phyloP scores from a whole-genome alignment of 345 rosid species.

The Syzygium grande region DNA sequence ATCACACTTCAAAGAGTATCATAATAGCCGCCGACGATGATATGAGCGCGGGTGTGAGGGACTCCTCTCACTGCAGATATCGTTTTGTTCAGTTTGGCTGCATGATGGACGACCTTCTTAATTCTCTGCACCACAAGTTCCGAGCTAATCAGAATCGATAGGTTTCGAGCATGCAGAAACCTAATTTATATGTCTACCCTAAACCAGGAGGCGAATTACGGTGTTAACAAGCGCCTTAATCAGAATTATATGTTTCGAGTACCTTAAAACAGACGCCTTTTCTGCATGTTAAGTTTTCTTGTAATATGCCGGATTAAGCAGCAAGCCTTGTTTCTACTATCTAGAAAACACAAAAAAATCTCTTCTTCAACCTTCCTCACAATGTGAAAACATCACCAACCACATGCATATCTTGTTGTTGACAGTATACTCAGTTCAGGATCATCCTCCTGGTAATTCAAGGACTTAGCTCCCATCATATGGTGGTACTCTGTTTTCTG shows the following conservation, averaged over 20 bases:
- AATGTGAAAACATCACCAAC: background rate
- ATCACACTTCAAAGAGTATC: constrained; percentile 28
- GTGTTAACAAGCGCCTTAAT: background rate
- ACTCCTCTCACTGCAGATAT: constrained; percentile 62
- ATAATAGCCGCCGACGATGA: constrained; percentile 68
- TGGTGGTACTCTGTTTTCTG: background rate
- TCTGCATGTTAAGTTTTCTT: background rate
- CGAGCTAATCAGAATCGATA: background rate
- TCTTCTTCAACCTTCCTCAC: background rate
- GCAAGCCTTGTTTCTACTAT: background rate
- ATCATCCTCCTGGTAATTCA: background rate
- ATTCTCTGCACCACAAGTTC: constrained; percentile 41
- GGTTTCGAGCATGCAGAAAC: background rate
- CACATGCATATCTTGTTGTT: background rate
- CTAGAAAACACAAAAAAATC: background rate
- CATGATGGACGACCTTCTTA: constrained; percentile 58
- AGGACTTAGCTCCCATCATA: background rate
- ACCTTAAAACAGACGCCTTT: background rate
- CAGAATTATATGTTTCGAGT: background rate
- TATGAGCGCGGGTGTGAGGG: constrained; percentile 65
- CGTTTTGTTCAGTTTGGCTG: constrained; percentile 57
- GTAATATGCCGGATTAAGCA: background rate
- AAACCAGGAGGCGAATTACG: background rate
- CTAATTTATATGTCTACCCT: background rate
- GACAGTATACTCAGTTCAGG: background rate